These are phyloP conservation scores for Camellia japonica DNA, from an alignment of 148 eudicot species.

Conservation along the genomic window DNA sequence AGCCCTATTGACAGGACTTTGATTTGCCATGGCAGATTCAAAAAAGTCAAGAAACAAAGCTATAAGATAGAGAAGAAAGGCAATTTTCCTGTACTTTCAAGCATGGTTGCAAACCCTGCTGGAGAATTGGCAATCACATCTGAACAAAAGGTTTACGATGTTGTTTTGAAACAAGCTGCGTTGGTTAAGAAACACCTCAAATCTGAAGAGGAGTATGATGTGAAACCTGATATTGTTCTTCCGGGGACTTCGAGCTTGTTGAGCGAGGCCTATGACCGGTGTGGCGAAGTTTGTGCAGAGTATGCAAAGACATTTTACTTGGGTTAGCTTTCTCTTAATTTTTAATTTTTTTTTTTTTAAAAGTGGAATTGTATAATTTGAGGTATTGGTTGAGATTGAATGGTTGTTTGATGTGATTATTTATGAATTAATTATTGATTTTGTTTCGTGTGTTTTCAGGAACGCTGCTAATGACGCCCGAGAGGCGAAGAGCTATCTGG, in stretches of 20 bases:
- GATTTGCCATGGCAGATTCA: constrained; percentile 33
- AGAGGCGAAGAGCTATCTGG: constrained; percentile 90
- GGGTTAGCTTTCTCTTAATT: constrained; percentile 37
- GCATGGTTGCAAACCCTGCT: constrained; percentile 67
- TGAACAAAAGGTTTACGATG: constrained; percentile 94
- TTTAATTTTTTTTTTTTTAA: neutral
- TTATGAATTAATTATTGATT: neutral
- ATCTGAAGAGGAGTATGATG: constrained; percentile 49
- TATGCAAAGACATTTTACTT: constrained; percentile 87
- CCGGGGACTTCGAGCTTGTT: constrained; percentile 71
- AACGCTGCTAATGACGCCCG: constrained; percentile 91
- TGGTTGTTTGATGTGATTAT: constrained; percentile 7
- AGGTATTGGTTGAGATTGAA: constrained; percentile 5
- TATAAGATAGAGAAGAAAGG: constrained; percentile 40
- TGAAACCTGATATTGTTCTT: constrained; percentile 78
- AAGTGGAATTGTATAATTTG: neutral
- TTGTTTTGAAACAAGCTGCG: constrained; percentile 91
- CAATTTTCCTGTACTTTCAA: constrained; percentile 46
- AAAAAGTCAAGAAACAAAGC: constrained; percentile 38
- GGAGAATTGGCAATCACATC: constrained; percentile 69
- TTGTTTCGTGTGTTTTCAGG: constrained; percentile 43
- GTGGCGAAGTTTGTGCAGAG: constrained; percentile 83
- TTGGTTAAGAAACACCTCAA: constrained; percentile 58
- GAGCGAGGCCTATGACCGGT: constrained; percentile 74
- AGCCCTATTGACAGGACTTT: constrained; percentile 19